Base-by-base conservation (phyloP, 352 stramenopile species). In the Peronospora destructor region DNA sequence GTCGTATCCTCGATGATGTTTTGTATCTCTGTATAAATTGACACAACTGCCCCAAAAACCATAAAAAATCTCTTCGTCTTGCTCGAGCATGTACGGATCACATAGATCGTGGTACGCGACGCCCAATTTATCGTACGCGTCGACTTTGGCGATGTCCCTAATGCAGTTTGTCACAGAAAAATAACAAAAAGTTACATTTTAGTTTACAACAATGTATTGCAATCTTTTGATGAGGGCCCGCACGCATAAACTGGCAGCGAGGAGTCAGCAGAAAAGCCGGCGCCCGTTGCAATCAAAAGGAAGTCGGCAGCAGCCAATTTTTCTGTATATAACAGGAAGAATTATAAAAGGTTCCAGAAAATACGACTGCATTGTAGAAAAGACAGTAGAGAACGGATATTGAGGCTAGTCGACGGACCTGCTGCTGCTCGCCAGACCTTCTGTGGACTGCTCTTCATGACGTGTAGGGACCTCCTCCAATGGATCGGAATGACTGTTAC, bases 61-160 rank as follows among this genome's bases (percentile, higher is more conserved):
- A 51, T 94, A 95, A 55, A 97, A 97, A 47, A 88, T 25, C 38
- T 77, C 55, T n/a, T 76, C 71, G 50, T 91, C 76, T 50, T 95
- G 68, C 32, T 72, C 66, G 11, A 94, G 53, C 79, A 76, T 91
- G 49, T 88, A 82, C 10, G 85, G 84, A 40, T 91, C 73, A 53
- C 88, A 97, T 10, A 97, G 53, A 63, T 96, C 85, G 34, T 89
- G 71, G 72, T 97, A 97, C 19, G 90, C 82, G 41, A 94, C 67
- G 14, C 73, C 84, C 54, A 84, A 66, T 50, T 71, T 53, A 28
- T 87, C 49, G 56, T 97, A 96, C 2, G 75, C 79, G 0, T 76
- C 66, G 34, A 95, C 73, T 13, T 82, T 72, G 26, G 85, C 89
- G 26, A 97, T 91, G 56, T 95, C 81, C 1, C 75, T 92, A 25